Evolutionary conservation across 108 stramenopile genomes (phyloP).

Genomic region (Fistulifera solaris): DNA sequence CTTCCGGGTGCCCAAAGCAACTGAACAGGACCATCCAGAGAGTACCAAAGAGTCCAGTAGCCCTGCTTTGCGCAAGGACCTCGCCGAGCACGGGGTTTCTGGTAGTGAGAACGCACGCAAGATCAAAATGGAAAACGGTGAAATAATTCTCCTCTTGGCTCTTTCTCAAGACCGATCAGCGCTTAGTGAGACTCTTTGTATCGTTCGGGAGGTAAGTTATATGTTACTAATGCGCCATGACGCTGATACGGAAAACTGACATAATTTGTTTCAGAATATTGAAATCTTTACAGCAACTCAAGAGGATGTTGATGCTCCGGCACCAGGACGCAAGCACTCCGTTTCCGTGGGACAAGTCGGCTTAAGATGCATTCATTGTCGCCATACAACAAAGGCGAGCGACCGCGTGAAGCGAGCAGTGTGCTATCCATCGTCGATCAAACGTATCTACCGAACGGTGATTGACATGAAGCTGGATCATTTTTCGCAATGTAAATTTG

Average conservation of each 20-base stretch:
- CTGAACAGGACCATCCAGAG: background rate
- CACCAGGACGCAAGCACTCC: slow-evolving; percentile 81
- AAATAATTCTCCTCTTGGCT: slow-evolving; percentile 43
- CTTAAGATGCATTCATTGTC: slow-evolving; percentile 81
- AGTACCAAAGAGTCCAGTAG: background rate
- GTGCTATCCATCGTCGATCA: slow-evolving; percentile 82
- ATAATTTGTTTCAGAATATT: slow-evolving; percentile 68
- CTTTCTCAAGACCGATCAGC: slow-evolving; percentile 79
- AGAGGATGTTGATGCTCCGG: slow-evolving; percentile 78
- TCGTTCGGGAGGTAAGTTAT: slow-evolving; percentile 69
- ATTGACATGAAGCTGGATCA: slow-evolving; percentile 91
- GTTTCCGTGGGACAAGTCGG: slow-evolving; percentile 80
- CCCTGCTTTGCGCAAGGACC: background rate
- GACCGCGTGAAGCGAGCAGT: slow-evolving; percentile 85
- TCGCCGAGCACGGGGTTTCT: background rate
- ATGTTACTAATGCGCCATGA: slow-evolving; percentile 77
- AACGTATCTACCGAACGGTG: slow-evolving; percentile 84
- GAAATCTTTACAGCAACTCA: slow-evolving; percentile 81
- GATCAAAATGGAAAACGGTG: slow-evolving; percentile 7
- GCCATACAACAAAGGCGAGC: slow-evolving; percentile 46
- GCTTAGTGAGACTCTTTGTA: slow-evolving; percentile 76
- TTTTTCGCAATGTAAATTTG: slow-evolving; percentile 71
- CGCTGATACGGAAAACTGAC: slow-evolving; percentile 52
- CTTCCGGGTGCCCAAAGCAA: too few species aligned
- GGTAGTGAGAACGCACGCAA: background rate